phyloP scores from a whole-genome alignment of 495 filamentous ascomycete species.

The Daldinia vernicosa region DNA sequence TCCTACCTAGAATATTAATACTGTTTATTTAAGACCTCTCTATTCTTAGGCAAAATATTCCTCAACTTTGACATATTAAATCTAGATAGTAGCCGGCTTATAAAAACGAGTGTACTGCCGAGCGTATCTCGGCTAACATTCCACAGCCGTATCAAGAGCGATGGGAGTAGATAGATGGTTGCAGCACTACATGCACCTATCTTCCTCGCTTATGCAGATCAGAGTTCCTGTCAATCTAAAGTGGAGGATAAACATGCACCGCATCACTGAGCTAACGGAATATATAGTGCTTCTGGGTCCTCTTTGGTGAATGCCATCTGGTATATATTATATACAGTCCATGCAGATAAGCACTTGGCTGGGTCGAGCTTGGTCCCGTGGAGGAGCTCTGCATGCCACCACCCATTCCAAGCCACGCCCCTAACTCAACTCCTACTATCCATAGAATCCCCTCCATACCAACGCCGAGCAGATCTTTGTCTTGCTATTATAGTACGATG shows the following conservation, averaged over 20 bases:
- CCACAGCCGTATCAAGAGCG: slow-evolving; percentile 12
- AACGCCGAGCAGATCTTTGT: slow-evolving; percentile 10
- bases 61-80: slow-evolving; percentile 7
- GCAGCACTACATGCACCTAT: slow-evolving; percentile 7
- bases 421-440: slow-evolving; percentile 1
- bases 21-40: not conserved
- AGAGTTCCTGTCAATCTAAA: slow-evolving; percentile 13
- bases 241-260: slow-evolving; percentile 17
- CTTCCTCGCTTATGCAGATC: slow-evolving; percentile 24
- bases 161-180: slow-evolving; percentile 10
- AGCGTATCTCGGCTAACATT: slow-evolving; percentile 29
- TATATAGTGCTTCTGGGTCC: not conserved
- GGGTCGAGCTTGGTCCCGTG: not conserved
- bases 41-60: slow-evolving; percentile 25
- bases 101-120: slow-evolving; percentile 16
- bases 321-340: slow-evolving; percentile 28
- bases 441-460: slow-evolving; percentile 14
- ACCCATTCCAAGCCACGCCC: slow-evolving; percentile 21
- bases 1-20: not conserved
- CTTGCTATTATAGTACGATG: slow-evolving; percentile 1
- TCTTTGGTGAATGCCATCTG: not conserved
- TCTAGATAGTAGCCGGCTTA: slow-evolving; percentile 15
- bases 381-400: slow-evolving; percentile 11
- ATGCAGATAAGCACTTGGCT: slow-evolving; percentile 16
- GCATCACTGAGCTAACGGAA: slow-evolving; percentile 4